These are phyloP conservation scores for Chytriomyces confervae DNA, from an alignment of 192 early-diverging fungal species.

Conservation along the genomic window DNA sequence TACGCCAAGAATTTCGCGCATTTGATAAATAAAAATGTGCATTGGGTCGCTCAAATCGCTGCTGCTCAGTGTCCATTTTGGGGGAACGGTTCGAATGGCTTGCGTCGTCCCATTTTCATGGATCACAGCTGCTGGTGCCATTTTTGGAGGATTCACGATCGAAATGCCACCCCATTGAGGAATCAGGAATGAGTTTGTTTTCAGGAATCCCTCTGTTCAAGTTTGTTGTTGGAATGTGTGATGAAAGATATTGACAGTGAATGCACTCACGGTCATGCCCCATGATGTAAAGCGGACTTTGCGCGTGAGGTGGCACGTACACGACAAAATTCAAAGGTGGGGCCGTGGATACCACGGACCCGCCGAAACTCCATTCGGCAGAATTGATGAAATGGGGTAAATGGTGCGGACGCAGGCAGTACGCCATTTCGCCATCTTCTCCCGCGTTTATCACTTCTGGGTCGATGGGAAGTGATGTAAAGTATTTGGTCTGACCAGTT, in stretches of 20 bases:
- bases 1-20: conserved; percentile 84
- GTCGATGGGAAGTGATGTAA: conserved; percentile 74
- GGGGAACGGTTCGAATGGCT: neutral
- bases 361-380: conserved; percentile 94
- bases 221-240: too few species aligned
- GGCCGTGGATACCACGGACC: conserved; percentile 76
- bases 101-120: too few species aligned
- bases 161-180: conserved; percentile 95
- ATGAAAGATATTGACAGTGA: conserved; percentile 7
- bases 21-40: conserved; percentile 79
- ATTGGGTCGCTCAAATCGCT: conserved; percentile 51
- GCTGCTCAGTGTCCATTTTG: neutral
- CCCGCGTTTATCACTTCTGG: conserved; percentile 52
- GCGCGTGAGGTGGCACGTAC: conserved; percentile 75
- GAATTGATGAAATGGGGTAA: conserved; percentile 94
- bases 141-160: conserved; percentile 67
- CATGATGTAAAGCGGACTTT: conserved; percentile 74
- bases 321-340: conserved; percentile 90
- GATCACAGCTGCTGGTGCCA: too few species aligned
- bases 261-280: conserved; percentile 45
- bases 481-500: too few species aligned
- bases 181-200: conserved; percentile 85
- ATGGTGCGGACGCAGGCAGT: conserved; percentile 65
- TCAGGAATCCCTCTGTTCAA: conserved; percentile 48
- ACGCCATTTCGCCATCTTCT: too few species aligned